Conservation (phyloP, 2,329 filamentous ascomycete species). For the Leptographium flavum region DNA sequence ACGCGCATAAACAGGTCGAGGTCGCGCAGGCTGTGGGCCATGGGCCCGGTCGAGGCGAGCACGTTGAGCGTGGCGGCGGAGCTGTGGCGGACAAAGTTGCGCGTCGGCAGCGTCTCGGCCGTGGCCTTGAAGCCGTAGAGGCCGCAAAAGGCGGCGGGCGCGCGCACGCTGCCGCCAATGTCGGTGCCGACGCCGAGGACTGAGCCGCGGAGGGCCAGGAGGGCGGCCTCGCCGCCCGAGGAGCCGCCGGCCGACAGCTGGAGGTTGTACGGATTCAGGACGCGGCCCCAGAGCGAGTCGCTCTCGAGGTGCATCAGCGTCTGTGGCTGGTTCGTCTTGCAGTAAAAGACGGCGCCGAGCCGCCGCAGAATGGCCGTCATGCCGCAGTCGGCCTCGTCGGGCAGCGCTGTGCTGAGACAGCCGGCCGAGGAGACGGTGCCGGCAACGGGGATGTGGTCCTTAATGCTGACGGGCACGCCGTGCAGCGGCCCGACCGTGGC, state of each 20-base stretch:
- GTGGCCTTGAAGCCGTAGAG: constrained; percentile 17
- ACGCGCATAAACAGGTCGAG: constrained; percentile 37
- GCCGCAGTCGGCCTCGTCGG: constrained; percentile 1
- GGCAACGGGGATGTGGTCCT: constrained; percentile 26
- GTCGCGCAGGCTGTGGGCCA: constrained; percentile 41
- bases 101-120: constrained; percentile 19
- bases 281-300: constrained; percentile 20
- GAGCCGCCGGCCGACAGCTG: constrained; percentile 20
- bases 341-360: constrained; percentile 16
- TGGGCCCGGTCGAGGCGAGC: constrained; percentile 32
- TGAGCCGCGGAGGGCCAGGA: constrained; percentile 20
- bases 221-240: constrained; percentile 22
- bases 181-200: constrained; percentile 31
- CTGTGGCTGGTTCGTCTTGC: constrained; percentile 14
- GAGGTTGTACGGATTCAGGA: constrained; percentile 21
- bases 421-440: constrained; percentile 14
- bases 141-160: constrained; percentile 18
- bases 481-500: constrained; percentile 21
- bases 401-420: neutral
- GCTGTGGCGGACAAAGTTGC: constrained; percentile 27
- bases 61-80: constrained; percentile 21
- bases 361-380: constrained; percentile 14
- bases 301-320: constrained; percentile 16
- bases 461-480: constrained; percentile 24
- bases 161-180: constrained; percentile 14